Evolutionary conservation across 1,284 basidiomycete species (phyloP), one percentile per base, ranked within the genome.

Genomic region (Cryptococcus sp.): DNA sequence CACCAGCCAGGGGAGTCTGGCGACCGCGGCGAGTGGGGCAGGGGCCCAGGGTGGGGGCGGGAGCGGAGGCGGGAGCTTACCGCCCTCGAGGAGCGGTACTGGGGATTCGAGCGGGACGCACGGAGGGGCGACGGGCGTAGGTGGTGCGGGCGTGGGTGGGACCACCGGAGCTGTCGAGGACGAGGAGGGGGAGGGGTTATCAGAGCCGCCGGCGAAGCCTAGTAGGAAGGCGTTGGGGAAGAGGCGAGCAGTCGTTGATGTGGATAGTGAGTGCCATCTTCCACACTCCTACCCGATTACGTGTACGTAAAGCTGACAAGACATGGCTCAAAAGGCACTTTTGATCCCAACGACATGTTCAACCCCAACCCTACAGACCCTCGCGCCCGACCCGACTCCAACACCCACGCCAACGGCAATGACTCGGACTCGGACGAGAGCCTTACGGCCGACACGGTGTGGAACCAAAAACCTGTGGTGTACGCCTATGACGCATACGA

Each of bases 401-500:
- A 15, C 20, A 42, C 38, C 23, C 50, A 47, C 21, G 36, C 36
- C 24, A 49, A 47, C 20, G 40, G n/a, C 9, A 42, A 46, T 40
- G 53, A 59, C 21, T 53, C 57, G 36, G 38, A 60, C 35, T 49
- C 64, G 2, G 62, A 68, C 13, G 66, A 71, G 28, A 63, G 62
- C 11, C 46, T 68, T 42, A 67, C 63, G 2, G 65, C 65, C 20
- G 70, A 73, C 58, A 64, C 65, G 7, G 57, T 70, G n/a, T 64
- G 65, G 44, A 52, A 63, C 13, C 18, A 44, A 11, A 73, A 71
- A 52, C 70, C 73, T 7, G 53, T 73, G 39, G 60, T 59, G 42
- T 78, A 76, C 56, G 74, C 73, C 23, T 78, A 78, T 59, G 76
- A 78, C 56, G 76, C 76, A 21, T 75, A 73, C 58, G 69, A 72